Evolutionary conservation across 2,329 filamentous ascomycete species (phyloP).

Genomic region (Onygena corvina): DNA sequence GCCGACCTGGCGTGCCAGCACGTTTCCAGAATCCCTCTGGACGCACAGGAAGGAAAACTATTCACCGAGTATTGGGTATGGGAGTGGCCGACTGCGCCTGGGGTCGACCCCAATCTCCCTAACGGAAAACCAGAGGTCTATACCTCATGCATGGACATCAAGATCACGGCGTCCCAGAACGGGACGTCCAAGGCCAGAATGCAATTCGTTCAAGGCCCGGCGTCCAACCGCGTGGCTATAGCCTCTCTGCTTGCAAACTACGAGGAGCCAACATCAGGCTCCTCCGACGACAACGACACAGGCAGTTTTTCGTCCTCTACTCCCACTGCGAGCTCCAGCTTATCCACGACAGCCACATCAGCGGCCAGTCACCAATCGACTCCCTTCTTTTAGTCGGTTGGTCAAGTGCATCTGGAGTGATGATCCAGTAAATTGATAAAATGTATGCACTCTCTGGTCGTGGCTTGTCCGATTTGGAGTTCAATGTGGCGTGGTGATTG

Average conservation of each 20-base stretch:
- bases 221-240: conserved; percentile 30
- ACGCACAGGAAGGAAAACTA: conserved; percentile 48
- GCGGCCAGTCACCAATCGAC: too few relatives aligned
- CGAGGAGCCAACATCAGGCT: background rate
- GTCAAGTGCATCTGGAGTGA: too few relatives aligned
- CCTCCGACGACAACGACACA: background rate
- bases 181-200: conserved; percentile 8
- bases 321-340: background rate
- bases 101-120: conserved; percentile 26
- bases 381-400: too few relatives aligned
- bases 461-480: too few relatives aligned
- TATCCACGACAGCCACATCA: background rate
- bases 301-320: background rate
- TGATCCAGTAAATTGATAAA: too few relatives aligned
- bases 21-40: conserved; percentile 60
- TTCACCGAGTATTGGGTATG: conserved; percentile 93
- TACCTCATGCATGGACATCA: conserved; percentile 40
- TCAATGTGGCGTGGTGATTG: too few relatives aligned
- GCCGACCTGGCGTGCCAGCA: conserved; percentile 66
- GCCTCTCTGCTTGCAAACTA: conserved; percentile 16
- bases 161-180: conserved; percentile 24
- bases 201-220: conserved; percentile 25
- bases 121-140: conserved; percentile 37
- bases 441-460: too few relatives aligned
- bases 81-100: conserved; percentile 64